A percentile compares a stretch with the other conserved stretches of the same genome.
These are phyloP conservation scores for Erythrobasidium hasegawianum DNA, from an alignment of 1,284 basidiomycete species.

Conservation along the genomic window DNA sequence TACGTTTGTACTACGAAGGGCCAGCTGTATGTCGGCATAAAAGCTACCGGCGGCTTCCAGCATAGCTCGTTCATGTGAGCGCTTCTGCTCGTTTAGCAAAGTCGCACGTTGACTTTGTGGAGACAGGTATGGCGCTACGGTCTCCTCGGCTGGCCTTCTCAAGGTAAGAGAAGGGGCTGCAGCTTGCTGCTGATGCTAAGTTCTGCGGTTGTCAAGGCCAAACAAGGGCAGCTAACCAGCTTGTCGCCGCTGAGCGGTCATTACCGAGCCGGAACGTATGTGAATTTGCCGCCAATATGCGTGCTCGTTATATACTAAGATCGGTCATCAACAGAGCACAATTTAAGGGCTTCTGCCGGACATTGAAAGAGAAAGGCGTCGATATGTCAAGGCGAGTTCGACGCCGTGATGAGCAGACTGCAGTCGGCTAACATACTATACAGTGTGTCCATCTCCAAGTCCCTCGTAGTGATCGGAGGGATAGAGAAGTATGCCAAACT, in stretches of 20 bases:
- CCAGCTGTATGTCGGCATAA: constrained; percentile 69
- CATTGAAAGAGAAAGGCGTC: constrained; percentile 58
- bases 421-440: background rate
- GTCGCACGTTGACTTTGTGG: no score
- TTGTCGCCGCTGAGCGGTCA: constrained; percentile 66
- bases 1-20: constrained; percentile 49
- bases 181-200: no score
- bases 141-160: constrained; percentile 61
- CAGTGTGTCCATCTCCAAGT: constrained; percentile 36
- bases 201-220: constrained; percentile 39
- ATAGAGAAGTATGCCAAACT: constrained; percentile 49
- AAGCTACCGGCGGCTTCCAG: constrained; percentile 61
- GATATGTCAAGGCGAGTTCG: constrained; percentile 53
- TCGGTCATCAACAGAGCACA: constrained; percentile 51
- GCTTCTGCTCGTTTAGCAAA: no score
- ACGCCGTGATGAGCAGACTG: background rate
- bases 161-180: constrained; percentile 52
- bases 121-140: constrained; percentile 52
- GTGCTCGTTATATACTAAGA: no score
- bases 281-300: no score
- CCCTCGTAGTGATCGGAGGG: constrained; percentile 43
- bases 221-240: constrained; percentile 62
- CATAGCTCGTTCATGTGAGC: constrained; percentile 62
- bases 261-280: constrained; percentile 59
- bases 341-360: constrained; percentile 61